Percentiles rank a stretch among this genome's conserved stretches.
Evolutionary conservation across 495 filamentous ascomycete species (phyloP).

Genomic region (Apiosordaria backusii): DNA sequence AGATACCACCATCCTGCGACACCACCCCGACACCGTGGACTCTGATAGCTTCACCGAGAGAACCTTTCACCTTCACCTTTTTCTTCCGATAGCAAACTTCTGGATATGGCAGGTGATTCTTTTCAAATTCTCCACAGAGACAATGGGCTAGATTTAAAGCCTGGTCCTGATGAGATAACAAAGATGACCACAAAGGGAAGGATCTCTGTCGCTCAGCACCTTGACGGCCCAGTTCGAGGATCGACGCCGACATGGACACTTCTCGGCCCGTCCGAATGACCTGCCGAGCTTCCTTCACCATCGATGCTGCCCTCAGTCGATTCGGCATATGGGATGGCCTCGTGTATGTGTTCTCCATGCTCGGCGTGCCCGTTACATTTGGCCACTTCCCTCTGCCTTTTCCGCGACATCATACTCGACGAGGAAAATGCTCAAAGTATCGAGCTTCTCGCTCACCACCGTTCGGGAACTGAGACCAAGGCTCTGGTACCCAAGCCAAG

Average conservation of each 20-base stretch:
- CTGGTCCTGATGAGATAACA: not conserved
- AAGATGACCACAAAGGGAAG: not conserved
- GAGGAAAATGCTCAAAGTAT: too few species aligned
- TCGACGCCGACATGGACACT: not conserved
- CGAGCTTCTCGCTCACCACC: too few species aligned
- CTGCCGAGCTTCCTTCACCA: not conserved
- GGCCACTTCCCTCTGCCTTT: not conserved
- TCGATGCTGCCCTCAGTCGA: not conserved
- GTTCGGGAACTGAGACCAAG: too few species aligned
- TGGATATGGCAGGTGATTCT: not conserved
- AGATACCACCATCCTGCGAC: not conserved
- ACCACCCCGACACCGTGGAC: not conserved
- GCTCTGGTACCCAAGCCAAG: too few species aligned
- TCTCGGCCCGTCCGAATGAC: not conserved
- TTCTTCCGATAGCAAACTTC: not conserved
- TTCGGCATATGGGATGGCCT: not conserved
- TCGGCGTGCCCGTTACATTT: not conserved
- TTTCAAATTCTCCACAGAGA: not conserved
- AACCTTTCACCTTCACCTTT: not conserved
- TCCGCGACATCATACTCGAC: too few species aligned
- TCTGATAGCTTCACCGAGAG: not conserved
- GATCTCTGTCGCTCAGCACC: not conserved
- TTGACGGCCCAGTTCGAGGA: not conserved
- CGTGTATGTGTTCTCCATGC: not conserved
- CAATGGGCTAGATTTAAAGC: not conserved